Evolutionary conservation across 2,329 filamentous ascomycete genomes (phyloP), one percentile per base, ranked within the genome.

Genomic region (Blastomyces emzantsi): DNA sequence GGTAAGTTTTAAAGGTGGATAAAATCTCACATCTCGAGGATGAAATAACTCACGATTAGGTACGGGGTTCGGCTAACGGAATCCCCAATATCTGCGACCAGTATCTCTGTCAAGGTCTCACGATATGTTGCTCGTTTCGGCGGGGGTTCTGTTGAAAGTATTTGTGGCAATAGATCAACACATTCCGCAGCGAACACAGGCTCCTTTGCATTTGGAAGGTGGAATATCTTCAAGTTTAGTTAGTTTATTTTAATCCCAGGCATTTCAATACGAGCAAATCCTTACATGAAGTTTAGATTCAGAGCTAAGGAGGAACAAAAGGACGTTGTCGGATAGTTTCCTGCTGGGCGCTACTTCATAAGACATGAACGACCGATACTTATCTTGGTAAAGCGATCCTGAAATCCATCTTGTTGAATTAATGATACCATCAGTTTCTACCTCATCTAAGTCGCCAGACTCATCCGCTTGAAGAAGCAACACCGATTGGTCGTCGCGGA

Each of bases 21-120:
- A 39, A 36, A 28, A 13, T 30, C 3, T 17, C 47, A 33, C 22
- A 6, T 25, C 11, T n/a, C 13, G 19, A n/a, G 3, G 11, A n/a
- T 36, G 30, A n/a, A 22, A 54, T 51, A 33, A 75, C 87, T 77
- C 79, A 93, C 90, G 69, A 97, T 87, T 25, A 99, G 80, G 73
- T 96, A 90, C 7, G 93, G 91, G 2, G 83, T 85, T 65, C 84
- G 86, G 28, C 82, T 81, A 11, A 85, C 85, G 4, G 81, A 77
- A 70, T 96, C 90, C 33, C 94, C 94, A 15, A 99, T 82, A 67
- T 97, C 88, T 43, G 92, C 88, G 6, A 97, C 84, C 8, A 96
- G 72, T 4, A 96, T 83, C 74, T 99, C 93, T 0, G 86, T 85
- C 8, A 99, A 75, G 0, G 80, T 82, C 69, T 94, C 92, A 69